phyloP scores from a whole-genome alignment of 192 early-diverging fungal genomes.

The Kickxella alabastrina region DNA sequence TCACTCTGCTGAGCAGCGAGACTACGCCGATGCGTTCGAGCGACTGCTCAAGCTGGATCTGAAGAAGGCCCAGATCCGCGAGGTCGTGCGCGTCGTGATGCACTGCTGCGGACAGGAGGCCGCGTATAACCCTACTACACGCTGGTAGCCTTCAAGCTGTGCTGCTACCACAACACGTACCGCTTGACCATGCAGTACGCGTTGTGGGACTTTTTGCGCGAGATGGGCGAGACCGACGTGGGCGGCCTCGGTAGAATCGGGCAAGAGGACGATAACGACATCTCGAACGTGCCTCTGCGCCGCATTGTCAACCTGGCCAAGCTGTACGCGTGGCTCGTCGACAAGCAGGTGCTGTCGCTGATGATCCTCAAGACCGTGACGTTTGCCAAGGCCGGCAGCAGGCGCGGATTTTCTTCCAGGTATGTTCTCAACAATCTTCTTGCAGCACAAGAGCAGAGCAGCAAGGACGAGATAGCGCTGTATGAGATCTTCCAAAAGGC shows the following conservation, averaged over 20 bases:
- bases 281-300: slow-evolving; percentile 58
- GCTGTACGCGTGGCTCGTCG: slow-evolving; percentile 78
- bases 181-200: slow-evolving; percentile 91
- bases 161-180: slow-evolving; percentile 70
- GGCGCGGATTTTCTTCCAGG: slow-evolving; percentile 67
- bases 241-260: slow-evolving; percentile 60
- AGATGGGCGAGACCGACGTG: slow-evolving; percentile 73
- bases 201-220: slow-evolving; percentile 93
- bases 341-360: slow-evolving; percentile 65
- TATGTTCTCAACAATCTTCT: slow-evolving; percentile 69
- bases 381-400: slow-evolving; percentile 62
- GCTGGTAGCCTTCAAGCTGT: slow-evolving; percentile 77
- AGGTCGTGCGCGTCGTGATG: slow-evolving; percentile 87
- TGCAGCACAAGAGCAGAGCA: slow-evolving; percentile 52
- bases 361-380: slow-evolving; percentile 66
- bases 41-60: slow-evolving; percentile 76
- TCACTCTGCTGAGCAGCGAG: slow-evolving; percentile 89
- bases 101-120: slow-evolving; percentile 88
- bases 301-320: slow-evolving; percentile 80
- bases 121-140: slow-evolving; percentile 92
- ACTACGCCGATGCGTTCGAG: slow-evolving; percentile 92
- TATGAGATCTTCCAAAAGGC: slow-evolving; percentile 57
- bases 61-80: slow-evolving; percentile 90
- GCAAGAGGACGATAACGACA: slow-evolving; percentile 31
- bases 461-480: slow-evolving; percentile 54